Evolutionary conservation across 2,329 filamentous ascomycete genomes (phyloP), one percentile per base, ranked within the genome.

Genomic region (Bipolaris bicolor): DNA sequence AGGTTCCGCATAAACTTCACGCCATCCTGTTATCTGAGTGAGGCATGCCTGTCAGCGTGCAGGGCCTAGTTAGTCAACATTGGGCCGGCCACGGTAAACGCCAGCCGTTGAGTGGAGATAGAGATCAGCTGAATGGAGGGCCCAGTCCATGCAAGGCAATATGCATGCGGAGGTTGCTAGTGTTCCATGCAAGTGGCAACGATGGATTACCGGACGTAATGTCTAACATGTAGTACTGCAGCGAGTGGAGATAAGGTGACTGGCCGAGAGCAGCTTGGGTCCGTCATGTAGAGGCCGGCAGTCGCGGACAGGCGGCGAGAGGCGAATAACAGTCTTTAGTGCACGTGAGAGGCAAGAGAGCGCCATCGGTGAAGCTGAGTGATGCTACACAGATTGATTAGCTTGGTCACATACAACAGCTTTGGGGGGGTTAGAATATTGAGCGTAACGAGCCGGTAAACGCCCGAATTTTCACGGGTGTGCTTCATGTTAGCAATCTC

Each of bases 191-290:
- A 60, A 60, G 64, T 71, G 72, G 69, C 65, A 60, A 65, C 60
- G 69, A 65, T 67, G 74, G 70, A 76, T 71, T 70, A 70, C 69
- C 72, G 69, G 69, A 74, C 66, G 66, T 72, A 63, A 64, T 70
- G 53, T 64, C 71, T 66, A 65, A 63, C 62, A 69, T 65, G 60
- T 67, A 66, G 63, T 64, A 69, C 68, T 78, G 78, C 78, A 80
- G 75, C 64, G 68, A 63, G 60, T 60, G 65, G 61, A 71, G 79
- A 80, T 80, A 81, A 80, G 78, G 76, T 81, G 78, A 81, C 79
- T 81, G 79, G 78, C 63, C 64, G 66, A 69, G 64, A 68, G 75
- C 74, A 73, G 63, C 66, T 74, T 65, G 56, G 68, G 58, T 66
- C 65, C 56, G 64, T 61, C 57, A 58, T 60, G 49, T 68, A 58